Evolutionary conservation across 164 flowering plant genomes (phyloP).

Genomic region (Chloranthus sessilifolius): DNA sequence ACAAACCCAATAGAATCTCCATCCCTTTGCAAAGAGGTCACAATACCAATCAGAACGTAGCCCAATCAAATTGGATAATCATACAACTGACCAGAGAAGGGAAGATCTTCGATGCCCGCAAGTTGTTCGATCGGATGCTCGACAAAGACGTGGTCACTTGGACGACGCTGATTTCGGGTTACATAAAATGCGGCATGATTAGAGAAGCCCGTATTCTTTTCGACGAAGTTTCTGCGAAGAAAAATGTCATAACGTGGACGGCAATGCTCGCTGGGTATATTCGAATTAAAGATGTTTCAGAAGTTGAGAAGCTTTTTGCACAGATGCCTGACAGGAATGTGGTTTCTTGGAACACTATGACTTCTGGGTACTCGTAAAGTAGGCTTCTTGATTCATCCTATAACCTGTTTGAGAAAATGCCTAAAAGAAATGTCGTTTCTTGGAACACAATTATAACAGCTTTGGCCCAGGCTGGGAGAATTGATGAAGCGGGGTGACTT

Average conservation of each 20-base stretch:
- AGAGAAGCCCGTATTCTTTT: constrained; percentile 14
- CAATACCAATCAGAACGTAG: background rate
- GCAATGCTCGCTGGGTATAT: constrained; percentile 15
- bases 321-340: constrained; percentile 15
- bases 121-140: constrained; percentile 9
- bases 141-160: constrained; percentile 12
- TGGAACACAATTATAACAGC: constrained; percentile 13
- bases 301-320: constrained; percentile 13
- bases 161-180: constrained; percentile 15
- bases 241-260: constrained; percentile 17
- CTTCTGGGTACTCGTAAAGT: constrained; percentile 10
- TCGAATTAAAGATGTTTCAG: constrained; percentile 2
- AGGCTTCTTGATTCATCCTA: constrained; percentile 3
- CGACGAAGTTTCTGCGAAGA: constrained; percentile 1
- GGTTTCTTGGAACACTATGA: constrained; percentile 19
- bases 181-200: constrained; percentile 13
- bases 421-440: constrained; percentile 12
- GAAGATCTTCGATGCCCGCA: constrained; percentile 10
- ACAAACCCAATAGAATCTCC: constrained; percentile 4
- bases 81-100: constrained; percentile 9
- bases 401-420: constrained; percentile 6
- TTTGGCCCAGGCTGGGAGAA: constrained; percentile 7
- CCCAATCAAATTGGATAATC: constrained; percentile 9
- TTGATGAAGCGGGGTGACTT: constrained; percentile 7
- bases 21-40: constrained; percentile 4